Base-by-base conservation (phyloP, 2,329 filamentous ascomycete genomes). In the Fusarium anguioides region DNA sequence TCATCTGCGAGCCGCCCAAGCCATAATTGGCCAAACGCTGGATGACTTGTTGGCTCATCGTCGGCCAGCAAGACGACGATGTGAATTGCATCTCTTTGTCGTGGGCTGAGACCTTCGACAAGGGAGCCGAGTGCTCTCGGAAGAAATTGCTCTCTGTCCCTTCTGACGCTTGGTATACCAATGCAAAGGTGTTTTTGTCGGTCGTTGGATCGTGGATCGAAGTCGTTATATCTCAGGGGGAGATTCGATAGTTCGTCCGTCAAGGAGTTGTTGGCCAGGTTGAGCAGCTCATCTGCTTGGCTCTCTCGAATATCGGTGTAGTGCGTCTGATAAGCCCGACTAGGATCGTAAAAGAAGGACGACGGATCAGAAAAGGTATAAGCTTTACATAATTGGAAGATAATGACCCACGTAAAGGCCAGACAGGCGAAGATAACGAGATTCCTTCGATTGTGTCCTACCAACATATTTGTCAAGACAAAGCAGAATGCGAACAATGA, bases 41-140 rank as follows among this genome's bases (percentile, higher is more conserved):
- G 71, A 44, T 78, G 74, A 17, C 54, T 60, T 2, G 45, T 46
- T 8, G 73, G 71, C 11, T 69, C 55, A 21, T 66, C 54, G 39
- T 78, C 75, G 5, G 75, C 75, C 8, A 78, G 59, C 12, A 78
- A 40, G 10, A 76, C 66, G 12, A 73, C 63, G 1, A 78, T 27
- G 31, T 76, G 68, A 10, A 78, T 47, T 9, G 61, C 49, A 7
- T 60, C 58, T 35, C 77, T 67, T 39, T 78, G 72, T 20, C 72
- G 64, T 2, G 66, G 44, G 10, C 61, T 70, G 11, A 79, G 63
- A 4, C 66, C 70, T 37, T 77, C 72, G 9, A 75, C 63, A 2
- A 78, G 59, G 1, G 77, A 77, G 1, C 72, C 75, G n/a, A 75
- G 36, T 0, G 74, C 71, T 17, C 60, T 59, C 0, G 63, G 60